Base-by-base conservation (phyloP, 2,329 filamentous ascomycete genomes). In the Xylariaceae sp. region DNA sequence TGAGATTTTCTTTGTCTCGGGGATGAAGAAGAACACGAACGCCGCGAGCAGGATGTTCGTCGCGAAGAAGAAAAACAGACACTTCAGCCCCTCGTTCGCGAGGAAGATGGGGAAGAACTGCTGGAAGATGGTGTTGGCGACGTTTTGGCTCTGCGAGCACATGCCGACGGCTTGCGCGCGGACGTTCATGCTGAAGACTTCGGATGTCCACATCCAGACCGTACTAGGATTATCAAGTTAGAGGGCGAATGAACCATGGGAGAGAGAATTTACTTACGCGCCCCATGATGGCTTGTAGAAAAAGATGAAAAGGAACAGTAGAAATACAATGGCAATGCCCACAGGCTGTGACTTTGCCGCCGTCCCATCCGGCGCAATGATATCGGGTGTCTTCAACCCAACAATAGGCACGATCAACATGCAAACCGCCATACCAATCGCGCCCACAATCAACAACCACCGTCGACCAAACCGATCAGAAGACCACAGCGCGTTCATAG, bases 101-200 rank as follows among this genome's bases (percentile, higher is more conserved):
- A 88, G 78, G 75, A 88, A 88, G 10, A 79, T 81, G 10, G 86
- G 86, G 77, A 88, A 88, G 77, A 88, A 88, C 64, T 88, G 86
- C 71, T 88, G 83, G 68, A 88, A 83, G 65, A 88, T 82, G 39
- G 23, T 30, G 23, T 30, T 30, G 23, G 23, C 23, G 23, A 30
- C 23, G 5, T 30, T 30, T 5, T 30, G 23, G 23, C 23, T 30
- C 23, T 30, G 23, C 23, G 23, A 30, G 23, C 23, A 30, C 23
- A 30, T 30, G 23, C 23, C 23, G 23, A 30, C 23, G 23, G 23
- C 23, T 30, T 30, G 23, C 23, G 23, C 23, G 23, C 23, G 23
- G 4, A 30, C 23, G 23, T 30, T 30, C 23, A 30, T 30, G 23
- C 23, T 30, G 23, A 30, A 30, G 23, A 30, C 23, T 30, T 30